Conservation (phyloP, 768 basidiomycete genomes). For the Pleurotus citrinopileatus region DNA sequence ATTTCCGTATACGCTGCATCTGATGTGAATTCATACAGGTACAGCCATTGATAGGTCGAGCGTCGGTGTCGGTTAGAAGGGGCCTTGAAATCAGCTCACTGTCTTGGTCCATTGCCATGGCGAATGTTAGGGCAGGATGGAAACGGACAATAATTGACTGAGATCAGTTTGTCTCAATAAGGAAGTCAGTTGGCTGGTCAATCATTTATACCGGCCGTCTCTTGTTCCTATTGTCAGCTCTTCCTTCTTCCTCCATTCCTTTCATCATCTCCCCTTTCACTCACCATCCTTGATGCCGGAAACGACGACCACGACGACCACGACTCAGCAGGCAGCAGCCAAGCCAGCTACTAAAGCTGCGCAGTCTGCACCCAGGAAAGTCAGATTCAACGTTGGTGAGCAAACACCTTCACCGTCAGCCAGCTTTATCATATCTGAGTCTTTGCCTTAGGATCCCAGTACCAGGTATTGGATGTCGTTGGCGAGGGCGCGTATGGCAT, state of each 20-base stretch:
- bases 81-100: slow-evolving; percentile 7
- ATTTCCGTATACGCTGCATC: neutral
- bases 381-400: slow-evolving; percentile 84
- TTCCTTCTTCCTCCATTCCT: slow-evolving; percentile 14
- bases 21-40: neutral
- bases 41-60: slow-evolving; percentile 8
- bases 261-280: slow-evolving; percentile 14
- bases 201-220: slow-evolving; percentile 1
- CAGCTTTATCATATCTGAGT: neutral
- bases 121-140: neutral
- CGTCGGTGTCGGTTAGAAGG: neutral
- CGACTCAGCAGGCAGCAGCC: slow-evolving; percentile 27
- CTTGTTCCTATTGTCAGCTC: slow-evolving; percentile 6
- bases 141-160: slow-evolving; percentile 3
- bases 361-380: slow-evolving; percentile 69
- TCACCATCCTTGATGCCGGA: slow-evolving; percentile 26
- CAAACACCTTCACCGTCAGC: slow-evolving; percentile 1
- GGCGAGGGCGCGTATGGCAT: slow-evolving; percentile 96
- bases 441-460: slow-evolving; percentile 31
- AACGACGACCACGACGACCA: slow-evolving; percentile 31
- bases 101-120: slow-evolving; percentile 10
- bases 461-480: slow-evolving; percentile 78
- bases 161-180: neutral
- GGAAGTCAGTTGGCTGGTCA: slow-evolving; percentile 3
- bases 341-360: slow-evolving; percentile 34